phyloP scores from a whole-genome alignment of 768 basidiomycete species.

The Rhodotorula diobovata region DNA sequence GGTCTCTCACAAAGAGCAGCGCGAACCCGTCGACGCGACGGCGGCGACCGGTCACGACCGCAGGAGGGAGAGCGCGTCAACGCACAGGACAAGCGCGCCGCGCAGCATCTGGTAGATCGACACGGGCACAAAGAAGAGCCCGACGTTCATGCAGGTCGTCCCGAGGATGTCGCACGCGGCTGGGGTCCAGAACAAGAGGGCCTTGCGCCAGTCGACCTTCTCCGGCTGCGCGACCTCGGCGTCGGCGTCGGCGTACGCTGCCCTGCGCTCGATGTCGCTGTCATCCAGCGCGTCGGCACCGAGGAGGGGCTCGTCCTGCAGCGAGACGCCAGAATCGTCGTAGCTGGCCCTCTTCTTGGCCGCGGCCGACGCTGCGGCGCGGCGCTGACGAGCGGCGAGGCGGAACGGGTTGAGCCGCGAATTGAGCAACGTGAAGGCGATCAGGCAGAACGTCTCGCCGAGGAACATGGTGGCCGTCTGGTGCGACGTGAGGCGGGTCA shows the following conservation, averaged over 20 bases:
- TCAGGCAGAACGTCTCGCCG: conserved; percentile 73
- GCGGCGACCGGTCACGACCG: no score
- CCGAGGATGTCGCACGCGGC: conserved; percentile 84
- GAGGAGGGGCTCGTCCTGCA: conserved; percentile 7
- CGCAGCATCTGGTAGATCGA: conserved; percentile 86
- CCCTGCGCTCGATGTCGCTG: not conserved
- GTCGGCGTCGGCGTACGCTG: not conserved
- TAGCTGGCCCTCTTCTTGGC: conserved; percentile 12
- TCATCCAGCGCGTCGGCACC: no score
- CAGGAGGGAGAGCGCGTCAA: conserved; percentile 58
- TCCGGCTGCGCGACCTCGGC: not conserved
- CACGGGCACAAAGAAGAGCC: conserved; percentile 90
- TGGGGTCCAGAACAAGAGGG: conserved; percentile 78
- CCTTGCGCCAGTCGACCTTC: not conserved
- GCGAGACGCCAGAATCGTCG: conserved; percentile 16
- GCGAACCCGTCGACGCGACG: no score
- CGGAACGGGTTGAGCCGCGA: conserved; percentile 35
- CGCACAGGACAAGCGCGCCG: conserved; percentile 55
- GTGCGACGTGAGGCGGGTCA: conserved; percentile 52
- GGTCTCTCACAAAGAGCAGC: no score
- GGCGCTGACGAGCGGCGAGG: not conserved
- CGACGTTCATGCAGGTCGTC: conserved; percentile 94
- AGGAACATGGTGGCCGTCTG: conserved; percentile 52
- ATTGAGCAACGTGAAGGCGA: conserved; percentile 42
- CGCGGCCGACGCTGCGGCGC: not conserved